These are phyloP conservation scores for Aspergillus fumigatiaffinis DNA, from an alignment of 2,329 filamentous ascomycete genomes.

Conservation along the genomic window DNA sequence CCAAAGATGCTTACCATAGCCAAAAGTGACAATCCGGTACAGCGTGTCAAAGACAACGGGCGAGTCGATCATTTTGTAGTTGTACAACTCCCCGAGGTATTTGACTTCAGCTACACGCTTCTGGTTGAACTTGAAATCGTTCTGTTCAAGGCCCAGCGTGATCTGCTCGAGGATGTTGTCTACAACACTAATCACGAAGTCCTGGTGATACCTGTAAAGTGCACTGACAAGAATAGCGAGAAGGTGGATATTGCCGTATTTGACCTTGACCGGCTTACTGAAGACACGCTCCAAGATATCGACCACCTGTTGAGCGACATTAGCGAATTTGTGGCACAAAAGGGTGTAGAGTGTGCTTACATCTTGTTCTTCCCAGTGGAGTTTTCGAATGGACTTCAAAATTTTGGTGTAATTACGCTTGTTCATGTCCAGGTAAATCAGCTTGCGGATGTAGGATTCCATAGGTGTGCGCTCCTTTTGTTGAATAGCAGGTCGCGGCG, in stretches of 20 bases:
- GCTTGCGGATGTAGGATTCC: conserved; percentile 86
- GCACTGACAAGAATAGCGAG: conserved; percentile 85
- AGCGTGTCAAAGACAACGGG: conserved; percentile 92
- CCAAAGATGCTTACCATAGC: conserved; percentile 57
- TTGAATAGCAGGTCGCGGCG: conserved; percentile 86
- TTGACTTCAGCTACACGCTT: conserved; percentile 92
- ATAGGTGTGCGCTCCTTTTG: conserved; percentile 94
- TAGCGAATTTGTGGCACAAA: neutral
- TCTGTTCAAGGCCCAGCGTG: conserved; percentile 81
- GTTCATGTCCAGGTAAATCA: conserved; percentile 90
- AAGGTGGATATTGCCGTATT: conserved; percentile 93
- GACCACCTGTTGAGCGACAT: conserved; percentile 54
- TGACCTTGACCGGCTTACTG: conserved; percentile 93
- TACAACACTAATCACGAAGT: conserved; percentile 85
- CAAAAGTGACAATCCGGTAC: conserved; percentile 92
- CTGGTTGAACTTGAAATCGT: conserved; percentile 97
- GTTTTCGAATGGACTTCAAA: conserved; percentile 85
- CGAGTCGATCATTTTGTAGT: conserved; percentile 95
- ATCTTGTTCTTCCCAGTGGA: conserved; percentile 96
- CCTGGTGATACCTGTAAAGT: conserved; percentile 85
- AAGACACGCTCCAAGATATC: conserved; percentile 83
- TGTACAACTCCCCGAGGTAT: conserved; percentile 93
- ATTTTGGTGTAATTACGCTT: conserved; percentile 93
- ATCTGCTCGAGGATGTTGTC: conserved; percentile 89
- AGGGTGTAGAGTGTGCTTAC: conserved; percentile 37